Evolutionary conservation across 169 alveolate species (phyloP).

Genomic region (Plasmodium yoelii): DNA sequence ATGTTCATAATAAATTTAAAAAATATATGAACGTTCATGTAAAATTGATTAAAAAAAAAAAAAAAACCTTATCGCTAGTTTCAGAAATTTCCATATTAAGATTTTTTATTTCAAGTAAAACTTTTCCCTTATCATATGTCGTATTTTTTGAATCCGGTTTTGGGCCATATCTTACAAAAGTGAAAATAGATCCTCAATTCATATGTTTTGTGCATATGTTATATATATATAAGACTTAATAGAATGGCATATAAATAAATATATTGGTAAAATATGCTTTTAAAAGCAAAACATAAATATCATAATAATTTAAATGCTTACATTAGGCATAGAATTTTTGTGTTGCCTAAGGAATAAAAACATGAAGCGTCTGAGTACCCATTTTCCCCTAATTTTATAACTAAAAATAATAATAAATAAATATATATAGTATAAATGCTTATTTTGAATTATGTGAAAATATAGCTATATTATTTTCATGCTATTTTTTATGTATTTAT

Average conservation of each 20-base stretch:
- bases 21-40: too few species aligned
- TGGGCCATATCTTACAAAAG: conserved; percentile 69
- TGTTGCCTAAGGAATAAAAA: conserved; percentile 64
- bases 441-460: too few species aligned
- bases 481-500: not conserved
- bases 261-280: not conserved
- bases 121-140: conserved; percentile 67
- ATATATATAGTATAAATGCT: too few species aligned
- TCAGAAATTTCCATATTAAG: conserved; percentile 43
- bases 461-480: not conserved
- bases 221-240: not conserved
- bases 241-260: not conserved
- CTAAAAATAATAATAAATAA: conserved; percentile 6
- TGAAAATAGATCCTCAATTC: not conserved
- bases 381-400: conserved; percentile 66
- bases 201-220: not conserved
- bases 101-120: conserved; percentile 46
- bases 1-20: not conserved
- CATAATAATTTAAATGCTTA: conserved; percentile 9
- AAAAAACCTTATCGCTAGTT: conserved; percentile 40
- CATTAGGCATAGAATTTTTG: conserved; percentile 46
- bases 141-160: conserved; percentile 69
- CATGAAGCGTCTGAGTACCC: conserved; percentile 67
- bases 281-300: not conserved
- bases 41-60: not conserved